Base-by-base conservation (phyloP, 441 rosid species). In the Gossypium schwendimanii region DNA sequence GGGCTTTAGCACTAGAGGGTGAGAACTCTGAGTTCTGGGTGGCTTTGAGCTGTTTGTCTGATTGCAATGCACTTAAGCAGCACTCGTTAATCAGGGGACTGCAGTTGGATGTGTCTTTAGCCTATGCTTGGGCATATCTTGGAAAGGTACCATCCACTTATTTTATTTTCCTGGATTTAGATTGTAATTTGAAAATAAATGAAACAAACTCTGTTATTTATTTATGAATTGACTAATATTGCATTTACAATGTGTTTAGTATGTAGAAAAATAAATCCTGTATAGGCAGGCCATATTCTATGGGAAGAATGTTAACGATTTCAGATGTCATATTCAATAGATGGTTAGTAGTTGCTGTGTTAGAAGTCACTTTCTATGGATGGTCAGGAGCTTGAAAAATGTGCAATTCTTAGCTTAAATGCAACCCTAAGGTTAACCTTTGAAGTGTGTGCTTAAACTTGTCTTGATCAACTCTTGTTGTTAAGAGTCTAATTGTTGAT, bases 121-220 rank as follows among this genome's bases (percentile, higher is more conserved):
- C 97, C 45, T 81, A 82, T 81, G 98, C 98, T 57, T 95, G 99
- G 98, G 94, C 94, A 71, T 84, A 81, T 72, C 91, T 95, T 74
- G 98, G 99, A 61, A 90, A 92, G 98, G 99, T 92, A 86, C 50
- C 71, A 26, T 58, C 18, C 44, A 69, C 45, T 70, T 63, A 63
- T 71, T 73, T 15, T 45, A 18, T 2, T 53, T 66, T 62, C 72
- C 57, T 47, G 60, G 21, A 69, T 57, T 6, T 63, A 4, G 6
- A 60, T 12, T 58, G 50, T 52, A 63, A 41, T 26, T 59, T 47
- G 17, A 49, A 24, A 47, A 57, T 49, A 20, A 14, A 52, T 14
- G 39, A 45, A 65, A 47, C 20, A 8, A 65, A 23, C 55, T 45
- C n/a, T 23, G 14, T 47, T 47, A 65, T 18, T 21, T 41, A 64